A percentile compares a stretch with the other conserved stretches of the same genome.
Evolutionary conservation across 2,329 filamentous ascomycete genomes (phyloP).

Genomic region (Grosmannia clavigera): DNA sequence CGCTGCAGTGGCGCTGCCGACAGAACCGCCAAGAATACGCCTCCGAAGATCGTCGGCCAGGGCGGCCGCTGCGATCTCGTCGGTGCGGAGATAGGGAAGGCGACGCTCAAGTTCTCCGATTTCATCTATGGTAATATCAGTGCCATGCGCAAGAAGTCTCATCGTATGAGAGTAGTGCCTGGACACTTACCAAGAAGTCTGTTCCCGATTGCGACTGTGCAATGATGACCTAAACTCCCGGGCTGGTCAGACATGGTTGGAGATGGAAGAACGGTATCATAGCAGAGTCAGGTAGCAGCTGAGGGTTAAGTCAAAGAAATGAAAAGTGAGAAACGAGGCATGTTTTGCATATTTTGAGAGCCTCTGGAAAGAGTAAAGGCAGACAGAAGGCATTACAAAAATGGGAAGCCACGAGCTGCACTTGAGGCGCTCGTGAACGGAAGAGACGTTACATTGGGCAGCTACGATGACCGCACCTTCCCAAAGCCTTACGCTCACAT

Average conservation of each 20-base stretch:
- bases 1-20: background rate
- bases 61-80: constrained; percentile 3
- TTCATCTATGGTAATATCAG: background rate
- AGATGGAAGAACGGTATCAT: too few species aligned
- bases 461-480: background rate
- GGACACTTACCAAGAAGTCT: background rate
- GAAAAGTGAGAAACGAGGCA: background rate
- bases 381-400: background rate
- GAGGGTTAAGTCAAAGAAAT: background rate
- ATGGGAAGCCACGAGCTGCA: background rate
- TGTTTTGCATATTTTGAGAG: too few species aligned
- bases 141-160: background rate
- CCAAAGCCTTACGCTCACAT: background rate
- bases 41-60: constrained; percentile 5
- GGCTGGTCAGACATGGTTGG: background rate
- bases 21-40: background rate
- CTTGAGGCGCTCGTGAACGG: too few species aligned
- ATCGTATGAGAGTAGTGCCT: background rate
- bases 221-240: background rate
- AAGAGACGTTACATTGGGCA: background rate
- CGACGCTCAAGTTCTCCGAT: constrained; percentile 2
- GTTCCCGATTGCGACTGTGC: background rate
- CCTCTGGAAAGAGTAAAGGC: background rate
- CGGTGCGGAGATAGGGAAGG: constrained; percentile 4
- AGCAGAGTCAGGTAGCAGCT: background rate